Conservation (phyloP, 192 early-diverging fungal genomes). For the Gonapodya sp. region DNA sequence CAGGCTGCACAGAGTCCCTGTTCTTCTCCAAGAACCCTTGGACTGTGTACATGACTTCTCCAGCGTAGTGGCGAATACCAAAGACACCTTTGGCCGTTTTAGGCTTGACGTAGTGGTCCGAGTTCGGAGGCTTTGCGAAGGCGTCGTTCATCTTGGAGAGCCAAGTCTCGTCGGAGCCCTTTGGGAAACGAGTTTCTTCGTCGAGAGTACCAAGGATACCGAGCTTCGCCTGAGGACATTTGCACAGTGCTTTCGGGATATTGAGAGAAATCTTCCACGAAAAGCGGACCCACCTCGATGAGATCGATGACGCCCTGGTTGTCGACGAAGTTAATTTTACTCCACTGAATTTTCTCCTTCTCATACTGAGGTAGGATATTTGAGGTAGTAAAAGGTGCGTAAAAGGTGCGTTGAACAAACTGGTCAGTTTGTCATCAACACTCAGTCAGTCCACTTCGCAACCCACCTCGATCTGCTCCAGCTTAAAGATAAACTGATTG, state of each 20-base stretch:
- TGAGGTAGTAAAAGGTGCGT: neutral
- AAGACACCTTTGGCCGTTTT: constrained; percentile 36
- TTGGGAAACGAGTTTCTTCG: constrained; percentile 47
- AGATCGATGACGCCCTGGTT: constrained; percentile 39
- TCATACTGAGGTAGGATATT: constrained; percentile 32
- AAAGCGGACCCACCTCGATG: constrained; percentile 34
- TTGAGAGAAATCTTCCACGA: constrained; percentile 1
- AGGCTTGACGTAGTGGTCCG: constrained; percentile 33
- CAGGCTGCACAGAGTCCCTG: constrained; percentile 43
- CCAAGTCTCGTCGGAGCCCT: constrained; percentile 43
- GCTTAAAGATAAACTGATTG: constrained; percentile 50
- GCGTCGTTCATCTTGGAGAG: constrained; percentile 29
- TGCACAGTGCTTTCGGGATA: no score
- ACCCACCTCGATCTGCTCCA: constrained; percentile 44
- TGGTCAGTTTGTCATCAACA: constrained; percentile 7
- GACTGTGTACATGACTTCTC: constrained; percentile 38
- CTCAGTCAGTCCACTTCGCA: neutral
- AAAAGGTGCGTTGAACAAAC: constrained; percentile 9
- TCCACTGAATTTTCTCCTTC: constrained; percentile 41
- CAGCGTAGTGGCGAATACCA: constrained; percentile 45
- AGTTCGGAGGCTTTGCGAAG: constrained; percentile 26
- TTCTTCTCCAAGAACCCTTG: constrained; percentile 43
- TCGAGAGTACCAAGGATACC: constrained; percentile 42
- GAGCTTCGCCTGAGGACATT: constrained; percentile 30
- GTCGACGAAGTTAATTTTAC: constrained; percentile 41